Evolutionary conservation across 441 rosid genomes (phyloP), one percentile per base, ranked within the genome.

Genomic region (Arabidopsis hybrid): DNA sequence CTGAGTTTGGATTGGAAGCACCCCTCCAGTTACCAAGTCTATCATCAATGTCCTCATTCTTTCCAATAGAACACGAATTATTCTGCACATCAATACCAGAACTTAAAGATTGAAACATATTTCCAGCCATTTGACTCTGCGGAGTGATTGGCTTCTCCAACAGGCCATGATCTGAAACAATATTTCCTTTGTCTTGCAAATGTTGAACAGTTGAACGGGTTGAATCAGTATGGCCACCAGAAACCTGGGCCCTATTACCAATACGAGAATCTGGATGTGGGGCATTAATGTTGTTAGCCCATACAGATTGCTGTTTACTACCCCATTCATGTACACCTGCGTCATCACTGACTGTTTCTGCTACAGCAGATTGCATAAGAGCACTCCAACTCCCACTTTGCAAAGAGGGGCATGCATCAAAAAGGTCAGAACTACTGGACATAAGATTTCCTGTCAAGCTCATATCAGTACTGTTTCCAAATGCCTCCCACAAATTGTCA

Each of bases 401-500:
- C 61, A 57, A 8, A 14, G 61, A 45, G 65, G 96, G 84, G 73
- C 82, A 75, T 62, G 87, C 78, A 74, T 88, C 82, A 46, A 56
- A 58, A 56, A 71, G 32, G 60, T 85, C 92, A 11, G 85, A 35
- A 65, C 77, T 79, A 72, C 83, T 92, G 67, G 87, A 63, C 49
- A 81, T 69, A 73, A 75, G 78, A 56, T 62, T 73, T 61, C 88
- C 81, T 67, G 85, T 80, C 31, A 89, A 43, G 55, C 78, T 86
- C 74, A 80, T 58, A 74, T 73, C 84, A 50, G 78, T 63, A 67
- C 86, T 77, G 77, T 55, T 82, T 67, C 95, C 89, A 86, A 88
- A 87, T 61, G 89, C 84, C 61, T 85, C 91, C 98, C 95, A 93
- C 71, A 87, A 69, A 85, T 73, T 88, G 66, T 88, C 97, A 87